Evolutionary conservation across 2,329 filamentous ascomycete genomes (phyloP), one percentile per base, ranked within the genome.

Genomic region (Apiospora aurea): DNA sequence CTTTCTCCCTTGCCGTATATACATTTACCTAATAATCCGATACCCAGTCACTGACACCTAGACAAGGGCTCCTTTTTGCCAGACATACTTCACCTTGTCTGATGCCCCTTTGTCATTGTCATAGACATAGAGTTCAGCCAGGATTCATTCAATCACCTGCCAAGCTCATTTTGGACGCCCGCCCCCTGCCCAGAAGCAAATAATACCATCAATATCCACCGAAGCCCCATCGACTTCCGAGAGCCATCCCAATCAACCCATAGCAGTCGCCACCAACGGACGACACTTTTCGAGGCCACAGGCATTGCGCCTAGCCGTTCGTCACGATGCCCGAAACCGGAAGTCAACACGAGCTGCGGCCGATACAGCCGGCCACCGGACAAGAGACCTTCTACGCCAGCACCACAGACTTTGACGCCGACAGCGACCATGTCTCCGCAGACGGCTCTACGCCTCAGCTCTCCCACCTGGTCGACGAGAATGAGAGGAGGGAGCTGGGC

Each of bases 1-100:
- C 53, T 61, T 38, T 38, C 26, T 47, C 51, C 34, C 29, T 16
- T 29, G 3, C 26, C 26, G 26, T 29, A 38, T 38, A 61, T 34
- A 16, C 29, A 38, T 61, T 38, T 21, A 38, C 34, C 34, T 38
- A 38, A 38, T 38, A 61, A 38, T 38, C 26, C 10, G 34, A 38
- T 21, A 38, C 6, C 53, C 29, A 21, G 53, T 61, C 29, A 29
- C 29, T 38, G 29, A 61, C 8, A 61, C 18, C 6, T 61, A 21
- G 29, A 38, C 53, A 21, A 61, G 29, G 53, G 53, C 16, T 61
- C 53, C 14, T 38, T 61, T 61, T 11, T 7, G 21, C 53, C 29
- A 38, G 53, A 61, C 29, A 61, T 61, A 61, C 53, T 61, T 61
- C 53, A 61, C 29, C 53, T 61, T 61, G 29, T 61, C 53, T 61